Conservation (phyloP, 495 filamentous ascomycete genomes). For the Penicillium lagena region DNA sequence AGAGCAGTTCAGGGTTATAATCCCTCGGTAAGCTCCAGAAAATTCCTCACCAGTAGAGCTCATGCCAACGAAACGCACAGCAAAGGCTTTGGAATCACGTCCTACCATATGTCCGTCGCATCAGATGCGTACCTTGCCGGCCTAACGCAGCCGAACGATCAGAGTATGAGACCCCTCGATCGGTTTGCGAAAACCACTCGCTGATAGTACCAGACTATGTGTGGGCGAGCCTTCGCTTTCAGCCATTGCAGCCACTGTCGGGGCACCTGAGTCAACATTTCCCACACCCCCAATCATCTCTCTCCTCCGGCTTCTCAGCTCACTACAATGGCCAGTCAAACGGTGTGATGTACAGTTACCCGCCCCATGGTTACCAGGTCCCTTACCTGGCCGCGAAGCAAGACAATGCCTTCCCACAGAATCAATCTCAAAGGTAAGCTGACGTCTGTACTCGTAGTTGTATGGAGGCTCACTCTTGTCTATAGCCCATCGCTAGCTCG, state of each 20-base stretch:
- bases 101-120: too few species aligned
- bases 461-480: neutral
- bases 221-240: constrained; percentile 17
- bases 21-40: too few species aligned
- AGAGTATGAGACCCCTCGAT: too few species aligned
- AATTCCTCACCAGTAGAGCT: too few species aligned
- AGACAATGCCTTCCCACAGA: constrained; percentile 8
- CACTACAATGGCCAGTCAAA: constrained; percentile 9
- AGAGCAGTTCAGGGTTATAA: too few species aligned
- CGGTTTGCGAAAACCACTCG: too few species aligned
- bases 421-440: constrained; percentile 12
- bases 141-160: too few species aligned
- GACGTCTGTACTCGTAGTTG: neutral
- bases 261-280: constrained; percentile 12
- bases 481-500: constrained; percentile 12
- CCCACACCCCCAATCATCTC: constrained; percentile 12
- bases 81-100: too few species aligned
- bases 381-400: constrained; percentile 12
- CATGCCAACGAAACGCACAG: too few species aligned
- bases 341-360: constrained; percentile 5
- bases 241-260: constrained; percentile 9
- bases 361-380: constrained; percentile 8
- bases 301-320: constrained; percentile 7
- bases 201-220: constrained; percentile 20
- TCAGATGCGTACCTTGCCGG: too few species aligned